These are phyloP conservation scores for Trypanosoma avium DNA, from an alignment of 208 protist genomes.

Conservation along the genomic window DNA sequence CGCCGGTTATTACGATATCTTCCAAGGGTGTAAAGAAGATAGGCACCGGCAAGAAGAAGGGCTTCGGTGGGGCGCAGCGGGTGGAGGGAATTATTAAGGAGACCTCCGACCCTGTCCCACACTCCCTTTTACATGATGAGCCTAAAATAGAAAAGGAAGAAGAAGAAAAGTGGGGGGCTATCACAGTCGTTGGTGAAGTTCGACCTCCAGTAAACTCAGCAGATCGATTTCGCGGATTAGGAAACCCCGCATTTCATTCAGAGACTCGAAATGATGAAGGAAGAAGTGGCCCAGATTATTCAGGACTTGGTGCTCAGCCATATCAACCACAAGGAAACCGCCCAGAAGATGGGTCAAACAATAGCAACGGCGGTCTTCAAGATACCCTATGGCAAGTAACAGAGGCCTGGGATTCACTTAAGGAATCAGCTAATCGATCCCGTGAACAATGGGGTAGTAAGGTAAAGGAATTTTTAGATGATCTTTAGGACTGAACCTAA, in stretches of 20 bases:
- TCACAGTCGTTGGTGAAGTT: neutral
- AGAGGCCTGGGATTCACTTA: constrained; percentile 48
- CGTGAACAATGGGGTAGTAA: constrained; percentile 44
- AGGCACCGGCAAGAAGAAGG: constrained; percentile 38
- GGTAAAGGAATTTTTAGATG: constrained; percentile 65
- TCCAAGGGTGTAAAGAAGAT: constrained; percentile 31
- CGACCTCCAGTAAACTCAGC: neutral
- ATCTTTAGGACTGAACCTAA: constrained; percentile 32
- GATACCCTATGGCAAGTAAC: constrained; percentile 64
- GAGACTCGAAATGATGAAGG: neutral
- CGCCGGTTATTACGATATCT: constrained; percentile 21
- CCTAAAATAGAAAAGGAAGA: neutral
- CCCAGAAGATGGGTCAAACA: constrained; percentile 7
- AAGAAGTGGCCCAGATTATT: constrained; percentile 58
- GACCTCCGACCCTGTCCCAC: constrained; percentile 50
- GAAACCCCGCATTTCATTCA: constrained; percentile 17
- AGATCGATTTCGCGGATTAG: constrained; percentile 22
- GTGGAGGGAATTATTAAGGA: constrained; percentile 50
- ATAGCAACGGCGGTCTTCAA: constrained; percentile 17
- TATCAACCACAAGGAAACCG: constrained; percentile 38
- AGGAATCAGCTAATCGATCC: constrained; percentile 41
- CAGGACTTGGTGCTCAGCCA: constrained; percentile 55
- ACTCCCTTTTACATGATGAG: constrained; percentile 60
- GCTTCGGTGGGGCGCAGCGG: constrained; percentile 49
- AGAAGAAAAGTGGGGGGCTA: neutral